Evolutionary conservation across 257 asterid genomes (phyloP), one percentile per base, ranked within the genome.

Genomic region (Nicotiana noctiflora): DNA sequence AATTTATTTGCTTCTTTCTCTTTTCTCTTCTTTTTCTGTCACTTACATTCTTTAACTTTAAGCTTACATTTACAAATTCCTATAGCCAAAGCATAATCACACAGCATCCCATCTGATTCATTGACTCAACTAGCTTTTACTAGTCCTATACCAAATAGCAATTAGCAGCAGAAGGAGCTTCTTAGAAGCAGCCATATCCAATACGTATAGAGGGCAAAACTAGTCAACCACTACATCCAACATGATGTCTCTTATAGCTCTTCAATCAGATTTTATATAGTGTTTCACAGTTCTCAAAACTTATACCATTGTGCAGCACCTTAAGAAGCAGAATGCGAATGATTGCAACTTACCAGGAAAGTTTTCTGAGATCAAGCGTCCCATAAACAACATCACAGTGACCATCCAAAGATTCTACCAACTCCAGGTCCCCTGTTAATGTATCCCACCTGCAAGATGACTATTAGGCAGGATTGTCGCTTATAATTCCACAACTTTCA

Each of bases 371-470:
- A 83, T 93, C 97, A 85, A 88, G 94, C 49, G 86, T 89, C 86
- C 99, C 99, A 90, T 93, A 94, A 27, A 96, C 91, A 80, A 96
- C 97, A 85, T 96, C 98, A 80, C 80, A 90, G 85, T 94, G 98
- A 29, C 99, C 98, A 81, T 89, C 84, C 63, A 91, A 61, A 56
- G 97, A 90, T 82, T 93, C 98, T 86, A 96, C 65, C 88, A 96
- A 84, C 93, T 96, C 98, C 90, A 96, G 82, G 87, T 96, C 98
- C 75, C 96, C 92, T 75, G 96, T 96, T 86, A 96, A 86, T 66
- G 97, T 79, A 86, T 96, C 99, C 99, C 99, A 96, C 93, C 99
- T 96, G 90, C 82, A 87, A 77, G 86, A 84, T 85, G 84, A 65
- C 76, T 64, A 79, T 92, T 62, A 87, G 86, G 82, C 55, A 46